These are phyloP conservation scores for Colletotrichum endophyticum DNA, from an alignment of 2,329 filamentous ascomycete species.

Conservation along the genomic window DNA sequence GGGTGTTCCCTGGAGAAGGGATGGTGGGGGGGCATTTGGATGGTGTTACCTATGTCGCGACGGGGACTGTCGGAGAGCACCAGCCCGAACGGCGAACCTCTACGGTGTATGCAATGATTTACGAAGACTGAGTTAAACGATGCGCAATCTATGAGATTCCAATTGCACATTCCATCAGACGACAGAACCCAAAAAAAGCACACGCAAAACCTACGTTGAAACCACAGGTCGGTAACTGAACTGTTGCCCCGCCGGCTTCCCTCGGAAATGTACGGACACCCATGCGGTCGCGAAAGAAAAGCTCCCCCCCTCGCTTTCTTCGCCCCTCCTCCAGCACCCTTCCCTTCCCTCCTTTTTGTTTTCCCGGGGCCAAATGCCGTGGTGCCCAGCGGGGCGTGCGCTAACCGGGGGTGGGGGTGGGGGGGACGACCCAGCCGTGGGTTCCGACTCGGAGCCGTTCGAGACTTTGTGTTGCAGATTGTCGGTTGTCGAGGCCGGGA, in stretches of 20 bases:
- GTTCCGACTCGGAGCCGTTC: not conserved
- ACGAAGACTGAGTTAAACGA: not conserved
- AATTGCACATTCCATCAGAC: not conserved
- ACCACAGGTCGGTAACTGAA: not conserved
- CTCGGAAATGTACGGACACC: not conserved
- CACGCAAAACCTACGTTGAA: not conserved
- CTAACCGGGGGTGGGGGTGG: not conserved
- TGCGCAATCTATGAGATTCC: not conserved
- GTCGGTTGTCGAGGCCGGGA: not conserved
- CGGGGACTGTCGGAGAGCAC: not conserved
- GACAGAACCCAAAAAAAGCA: not conserved
- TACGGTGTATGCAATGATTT: not conserved
- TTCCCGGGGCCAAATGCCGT: conserved; percentile 5
- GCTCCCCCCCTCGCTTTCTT: not conserved
- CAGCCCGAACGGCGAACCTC: not conserved
- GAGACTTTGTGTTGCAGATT: not conserved
- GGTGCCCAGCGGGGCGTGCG: not conserved
- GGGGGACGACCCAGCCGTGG: not conserved
- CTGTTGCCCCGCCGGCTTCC: not conserved
- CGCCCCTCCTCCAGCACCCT: not conserved
- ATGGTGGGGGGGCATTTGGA: not conserved
- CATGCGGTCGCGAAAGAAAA: not conserved
- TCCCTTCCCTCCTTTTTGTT: not conserved
- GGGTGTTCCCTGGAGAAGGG: not conserved
- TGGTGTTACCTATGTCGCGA: not conserved